Evolutionary conservation across 2,329 filamentous ascomycete genomes (phyloP), one percentile per base, ranked within the genome.

Genomic region (Lachnellula hyalina): DNA sequence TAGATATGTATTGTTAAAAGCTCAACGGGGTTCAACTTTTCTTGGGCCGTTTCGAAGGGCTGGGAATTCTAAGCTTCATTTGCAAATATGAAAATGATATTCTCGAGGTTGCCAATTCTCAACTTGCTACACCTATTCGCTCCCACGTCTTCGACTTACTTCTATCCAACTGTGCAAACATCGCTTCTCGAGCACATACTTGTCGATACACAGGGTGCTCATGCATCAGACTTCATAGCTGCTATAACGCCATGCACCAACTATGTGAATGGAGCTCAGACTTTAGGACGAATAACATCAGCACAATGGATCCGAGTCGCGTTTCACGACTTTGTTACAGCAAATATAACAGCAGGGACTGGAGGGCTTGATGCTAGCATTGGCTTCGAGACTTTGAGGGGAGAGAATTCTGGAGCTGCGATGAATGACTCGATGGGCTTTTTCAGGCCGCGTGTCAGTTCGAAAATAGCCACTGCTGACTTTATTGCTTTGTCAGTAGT

Each of bases 271-370:
- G 74, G 79, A 55, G 72, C 74, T 5, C 74, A 76, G 0, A 79
- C 76, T 0, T 71, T 77, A 1, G 81, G 81, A 28, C 76, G 81
- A 47, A 73, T 77, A 38, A 81, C 79, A 49, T 79, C 82, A 15
- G 80, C 81, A 5, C 81, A 84, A 66, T 85, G 81, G 81, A 67
- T 85, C 34, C 74, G 81, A 23, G 77, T 79, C 3, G 80, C 77
- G 25, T 84, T 85, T 56, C 82, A 84, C 66, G 82, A 84, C 64
- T 81, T 83, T 74, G 73, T 79, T 4, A 80, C 80, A 5, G 76
- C 73, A 25, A 80, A 79, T 61, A 67, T 70, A 12, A 73, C 69
- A 53, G 72, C 70, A n/a, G 71, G 73, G 28, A 69, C 68, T 1
- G 82, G 82, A 28, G 82, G 82, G 1, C 54, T 84, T 42, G 82